Evolutionary conservation across 2,329 filamentous ascomycete species (phyloP), one percentile per base, ranked within the genome.

Genomic region (Alternaria hordeiaustralica): DNA sequence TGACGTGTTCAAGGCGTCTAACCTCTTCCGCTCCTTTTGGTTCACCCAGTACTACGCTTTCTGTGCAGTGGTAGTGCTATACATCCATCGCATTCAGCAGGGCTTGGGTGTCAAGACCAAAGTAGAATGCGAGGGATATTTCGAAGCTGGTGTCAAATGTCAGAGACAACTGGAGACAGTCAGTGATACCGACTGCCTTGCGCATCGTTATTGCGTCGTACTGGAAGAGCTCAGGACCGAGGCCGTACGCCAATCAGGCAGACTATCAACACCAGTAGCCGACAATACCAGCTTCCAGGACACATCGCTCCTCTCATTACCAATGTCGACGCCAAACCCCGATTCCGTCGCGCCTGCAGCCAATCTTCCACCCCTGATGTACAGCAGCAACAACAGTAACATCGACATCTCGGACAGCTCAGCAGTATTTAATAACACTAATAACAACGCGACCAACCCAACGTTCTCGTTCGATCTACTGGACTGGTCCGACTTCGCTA

Each of bases 31-130:
- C 55, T 82, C 83, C 0, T 82, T 86, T 43, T 87, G 85, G 78
- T 86, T 84, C 72, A 87, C 83, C 23, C 83, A 85, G 41, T 87
- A 86, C 64, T 84, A 86, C 5, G 82, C 84, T 0, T 87, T 87
- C 60, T 87, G 84, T 65, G 85, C 86, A 1, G 78, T 88, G 0
- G 84, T 84, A 0, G 84, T 87, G 5, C 75, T 86, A 0, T 87
- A 87, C 60, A 82, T 88, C 3, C 86, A 84, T 78, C 78, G 84
- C 47, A 87, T 88, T 15, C 84, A 86, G 67, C 80, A 79, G 30
- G 73, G 85, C 4, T 74, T 84, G 28, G 69, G 80, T 7, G 70
- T 83, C 5, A 73, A 85, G 10, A 70, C 83, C 5, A 83, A 85
- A 2, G 82, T 84, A n/a, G 75, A 75, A 33, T 86, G 85, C 55